Evolutionary conservation across 352 stramenopile species (phyloP).

Genomic region (Thalassiosira sp.): DNA sequence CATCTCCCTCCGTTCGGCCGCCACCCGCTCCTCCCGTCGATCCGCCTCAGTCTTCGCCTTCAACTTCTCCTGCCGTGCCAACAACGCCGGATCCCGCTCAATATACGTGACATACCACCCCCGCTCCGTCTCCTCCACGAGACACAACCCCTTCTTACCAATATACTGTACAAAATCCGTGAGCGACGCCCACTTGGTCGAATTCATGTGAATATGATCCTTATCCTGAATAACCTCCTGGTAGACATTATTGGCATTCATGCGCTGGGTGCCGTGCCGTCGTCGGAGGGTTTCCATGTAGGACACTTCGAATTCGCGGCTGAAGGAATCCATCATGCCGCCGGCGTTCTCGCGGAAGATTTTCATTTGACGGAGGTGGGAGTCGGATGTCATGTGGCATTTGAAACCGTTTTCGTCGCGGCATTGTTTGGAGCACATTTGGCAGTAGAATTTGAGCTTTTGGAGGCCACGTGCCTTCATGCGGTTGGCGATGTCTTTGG

Average conservation of each 20-base stretch:
- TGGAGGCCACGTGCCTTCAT: slow-evolving; percentile 90
- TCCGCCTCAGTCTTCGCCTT: slow-evolving; percentile 65
- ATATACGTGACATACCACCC: slow-evolving; percentile 96
- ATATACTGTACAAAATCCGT: slow-evolving; percentile 98
- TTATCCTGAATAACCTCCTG: slow-evolving; percentile 99
- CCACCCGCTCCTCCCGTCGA: slow-evolving; percentile 49
- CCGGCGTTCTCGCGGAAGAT: slow-evolving; percentile 94
- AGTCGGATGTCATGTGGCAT: slow-evolving; percentile 96
- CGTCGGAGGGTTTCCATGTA: slow-evolving; percentile 94
- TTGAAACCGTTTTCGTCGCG: slow-evolving; percentile 99
- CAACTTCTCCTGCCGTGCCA: slow-evolving; percentile 86
- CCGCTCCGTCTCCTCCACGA: slow-evolving; percentile 98
- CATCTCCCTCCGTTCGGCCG: slow-evolving; percentile 56
- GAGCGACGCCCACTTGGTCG: slow-evolving; percentile 96
- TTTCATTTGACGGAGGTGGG: slow-evolving; percentile 98
- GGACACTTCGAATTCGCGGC: slow-evolving; percentile 90
- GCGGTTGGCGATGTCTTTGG: slow-evolving; percentile 83
- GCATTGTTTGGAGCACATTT: slow-evolving; percentile 99
- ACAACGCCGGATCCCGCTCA: slow-evolving; percentile 89
- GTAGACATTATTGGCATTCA: slow-evolving; percentile 97
- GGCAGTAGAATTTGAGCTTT: slow-evolving; percentile 97
- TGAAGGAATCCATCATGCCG: slow-evolving; percentile 89
- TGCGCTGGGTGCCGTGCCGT: slow-evolving; percentile 93
- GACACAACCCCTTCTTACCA: slow-evolving; percentile 93
- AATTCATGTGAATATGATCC: slow-evolving; percentile 99